A percentile compares a stretch with the other conserved stretches of the same genome.
Conservation (phyloP, 495 filamentous ascomycete genomes). For the Neurospora cerealis region DNA sequence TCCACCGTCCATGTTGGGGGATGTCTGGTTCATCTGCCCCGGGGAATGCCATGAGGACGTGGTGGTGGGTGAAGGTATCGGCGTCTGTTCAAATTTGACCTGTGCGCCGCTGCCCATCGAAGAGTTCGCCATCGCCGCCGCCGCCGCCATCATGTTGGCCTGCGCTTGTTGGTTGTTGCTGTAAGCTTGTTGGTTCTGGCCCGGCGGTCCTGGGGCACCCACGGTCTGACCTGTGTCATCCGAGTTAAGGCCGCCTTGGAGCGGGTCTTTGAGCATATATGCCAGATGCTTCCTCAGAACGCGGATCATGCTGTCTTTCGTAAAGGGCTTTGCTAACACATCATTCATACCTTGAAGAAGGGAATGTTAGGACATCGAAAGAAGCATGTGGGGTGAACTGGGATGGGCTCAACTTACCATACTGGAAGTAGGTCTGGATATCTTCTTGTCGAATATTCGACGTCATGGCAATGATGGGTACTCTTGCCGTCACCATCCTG, state of each 20-base stretch:
- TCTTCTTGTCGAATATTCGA: constrained; percentile 96
- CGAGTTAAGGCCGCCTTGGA: constrained; percentile 4
- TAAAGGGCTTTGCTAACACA: constrained; percentile 94
- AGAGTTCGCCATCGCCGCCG: constrained; percentile 6
- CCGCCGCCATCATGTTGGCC: background rate
- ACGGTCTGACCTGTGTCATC: constrained; percentile 9
- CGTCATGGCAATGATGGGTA: constrained; percentile 96
- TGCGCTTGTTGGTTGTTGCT: background rate
- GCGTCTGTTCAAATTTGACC: constrained; percentile 75
- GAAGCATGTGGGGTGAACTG: background rate
- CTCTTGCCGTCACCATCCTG: constrained; percentile 70
- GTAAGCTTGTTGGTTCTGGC: constrained; percentile 26
- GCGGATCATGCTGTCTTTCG: constrained; percentile 82
- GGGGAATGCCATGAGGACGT: constrained; percentile 69
- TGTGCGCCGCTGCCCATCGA: constrained; percentile 31
- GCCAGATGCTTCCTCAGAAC: constrained; percentile 84
- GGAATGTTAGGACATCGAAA: constrained; percentile 10
- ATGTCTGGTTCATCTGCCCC: constrained; percentile 52
- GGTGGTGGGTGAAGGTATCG: constrained; percentile 63
- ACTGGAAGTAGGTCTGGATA: constrained; percentile 93
- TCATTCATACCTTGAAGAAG: constrained; percentile 83
- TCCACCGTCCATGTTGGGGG: constrained; percentile 41
- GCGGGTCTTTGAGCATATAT: constrained; percentile 51
- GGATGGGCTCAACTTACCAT: constrained; percentile 53
- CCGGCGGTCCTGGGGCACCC: constrained; percentile 11